phyloP scores from a whole-genome alignment of 2,329 filamentous ascomycete species.

The Verticillium nubilum region DNA sequence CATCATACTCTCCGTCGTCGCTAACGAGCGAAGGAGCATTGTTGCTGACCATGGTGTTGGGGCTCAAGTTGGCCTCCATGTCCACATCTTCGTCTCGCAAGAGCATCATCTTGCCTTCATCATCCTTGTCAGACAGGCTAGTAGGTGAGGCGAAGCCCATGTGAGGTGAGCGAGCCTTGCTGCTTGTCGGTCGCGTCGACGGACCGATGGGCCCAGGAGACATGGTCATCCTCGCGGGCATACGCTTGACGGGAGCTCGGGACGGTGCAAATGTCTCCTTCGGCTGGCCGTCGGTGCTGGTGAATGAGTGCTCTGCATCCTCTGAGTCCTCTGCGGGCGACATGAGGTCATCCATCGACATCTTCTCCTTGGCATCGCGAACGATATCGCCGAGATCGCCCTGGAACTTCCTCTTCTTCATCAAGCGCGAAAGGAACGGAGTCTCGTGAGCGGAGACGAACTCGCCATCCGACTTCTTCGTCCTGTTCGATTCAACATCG shows the following conservation, averaged over 20 bases:
- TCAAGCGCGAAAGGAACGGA: slow-evolving; percentile 62
- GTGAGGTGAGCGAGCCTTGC: slow-evolving; percentile 43
- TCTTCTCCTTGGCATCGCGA: slow-evolving; percentile 50
- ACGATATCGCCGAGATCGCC: slow-evolving; percentile 56
- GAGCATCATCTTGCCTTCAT: slow-evolving; percentile 24
- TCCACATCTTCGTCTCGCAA: slow-evolving; percentile 43
- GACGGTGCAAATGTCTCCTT: slow-evolving; percentile 11
- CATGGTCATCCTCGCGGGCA: slow-evolving; percentile 53
- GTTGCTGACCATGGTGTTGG: slow-evolving; percentile 65
- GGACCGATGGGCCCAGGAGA: slow-evolving; percentile 38
- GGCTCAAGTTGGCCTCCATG: slow-evolving; percentile 60
- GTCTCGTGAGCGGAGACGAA: slow-evolving; percentile 53
- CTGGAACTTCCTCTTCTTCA: slow-evolving; percentile 56
- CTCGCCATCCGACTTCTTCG: slow-evolving; percentile 7
- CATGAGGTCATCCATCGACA: slow-evolving; percentile 43
- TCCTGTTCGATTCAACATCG: slow-evolving; percentile 15
- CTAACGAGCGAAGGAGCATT: slow-evolving; percentile 75
- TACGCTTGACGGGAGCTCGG: slow-evolving; percentile 44
- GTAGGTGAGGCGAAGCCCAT: slow-evolving; percentile 33
- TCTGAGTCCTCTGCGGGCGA: slow-evolving; percentile 51
- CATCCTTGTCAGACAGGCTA: slow-evolving; percentile 12
- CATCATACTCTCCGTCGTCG: slow-evolving; percentile 74
- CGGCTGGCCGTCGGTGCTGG: slow-evolving; percentile 1
- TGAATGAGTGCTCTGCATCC: slow-evolving; percentile 32
- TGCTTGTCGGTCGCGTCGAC: slow-evolving; percentile 46